Evolutionary conservation across 2,329 filamentous ascomycete species (phyloP).

Genomic region (Thyridium curvatum): DNA sequence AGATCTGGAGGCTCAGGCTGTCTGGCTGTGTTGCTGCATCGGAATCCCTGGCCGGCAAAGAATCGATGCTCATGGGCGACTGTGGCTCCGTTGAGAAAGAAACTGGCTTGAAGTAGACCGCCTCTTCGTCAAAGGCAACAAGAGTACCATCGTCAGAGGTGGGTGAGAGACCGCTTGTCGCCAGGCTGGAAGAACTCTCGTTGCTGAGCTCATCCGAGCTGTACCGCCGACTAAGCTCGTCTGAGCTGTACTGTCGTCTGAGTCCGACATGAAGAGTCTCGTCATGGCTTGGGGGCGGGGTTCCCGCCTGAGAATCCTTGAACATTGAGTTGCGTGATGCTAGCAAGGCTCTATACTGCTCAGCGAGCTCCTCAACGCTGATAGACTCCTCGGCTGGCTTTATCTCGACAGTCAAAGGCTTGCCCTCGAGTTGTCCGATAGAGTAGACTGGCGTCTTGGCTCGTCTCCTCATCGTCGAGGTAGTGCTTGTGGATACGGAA

Average conservation of each 20-base stretch:
- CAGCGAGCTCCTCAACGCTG: slow-evolving; percentile 42
- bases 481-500: slow-evolving; percentile 5
- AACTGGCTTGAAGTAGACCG: slow-evolving; percentile 39
- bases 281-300: slow-evolving; percentile 9
- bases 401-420: slow-evolving; percentile 5
- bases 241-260: slow-evolving; percentile 9
- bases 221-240: slow-evolving; percentile 1
- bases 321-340: slow-evolving; percentile 29
- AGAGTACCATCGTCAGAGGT: slow-evolving; percentile 39
- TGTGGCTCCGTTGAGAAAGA: slow-evolving; percentile 29
- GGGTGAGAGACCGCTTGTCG: slow-evolving; percentile 18
- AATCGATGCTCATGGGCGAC: slow-evolving; percentile 15
- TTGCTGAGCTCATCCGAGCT: slow-evolving; percentile 8
- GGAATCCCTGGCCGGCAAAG: slow-evolving; percentile 1
- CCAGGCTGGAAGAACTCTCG: neutral
- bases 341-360: slow-evolving; percentile 42
- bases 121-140: slow-evolving; percentile 39
- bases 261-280: neutral
- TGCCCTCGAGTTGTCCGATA: slow-evolving; percentile 42
- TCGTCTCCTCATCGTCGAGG: slow-evolving; percentile 32
- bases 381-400: slow-evolving; percentile 23
- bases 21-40: slow-evolving; percentile 14
- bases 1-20: slow-evolving; percentile 41
- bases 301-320: slow-evolving; percentile 19
- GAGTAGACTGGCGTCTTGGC: slow-evolving; percentile 45